A percentile compares a stretch with the other conserved stretches of the same genome.
Evolutionary conservation across 257 asterid species (phyloP).

Genomic region (Fraxinus cuspidata): DNA sequence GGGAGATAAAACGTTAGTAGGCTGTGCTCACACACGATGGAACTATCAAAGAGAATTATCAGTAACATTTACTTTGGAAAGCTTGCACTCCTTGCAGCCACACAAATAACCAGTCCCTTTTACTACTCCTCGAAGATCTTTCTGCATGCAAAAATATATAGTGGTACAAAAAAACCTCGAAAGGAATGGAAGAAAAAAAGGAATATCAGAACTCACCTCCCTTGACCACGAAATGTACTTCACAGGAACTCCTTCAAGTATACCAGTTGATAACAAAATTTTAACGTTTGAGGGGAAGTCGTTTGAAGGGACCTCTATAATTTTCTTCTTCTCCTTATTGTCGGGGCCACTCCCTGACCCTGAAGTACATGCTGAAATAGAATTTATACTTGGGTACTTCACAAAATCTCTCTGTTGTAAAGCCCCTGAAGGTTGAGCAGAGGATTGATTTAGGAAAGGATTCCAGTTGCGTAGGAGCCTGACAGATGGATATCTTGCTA

Average conservation of each 20-base stretch:
- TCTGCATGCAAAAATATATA: constrained; percentile 46
- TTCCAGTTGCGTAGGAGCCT: constrained; percentile 42
- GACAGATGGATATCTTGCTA: constrained; percentile 38
- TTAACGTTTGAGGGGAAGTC: constrained; percentile 76
- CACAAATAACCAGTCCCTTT: constrained; percentile 54
- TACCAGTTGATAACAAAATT: constrained; percentile 72
- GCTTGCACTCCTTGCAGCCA: constrained; percentile 37
- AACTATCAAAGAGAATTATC: neutral
- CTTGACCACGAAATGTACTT: constrained; percentile 87
- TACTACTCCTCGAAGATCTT: constrained; percentile 61
- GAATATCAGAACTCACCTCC: constrained; percentile 51
- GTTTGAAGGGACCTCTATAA: constrained; percentile 40
- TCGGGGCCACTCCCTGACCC: constrained; percentile 33
- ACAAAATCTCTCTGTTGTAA: constrained; percentile 30
- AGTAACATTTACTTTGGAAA: constrained; percentile 28
- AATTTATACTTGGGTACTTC: constrained; percentile 37
- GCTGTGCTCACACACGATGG: neutral
- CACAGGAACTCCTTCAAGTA: constrained; percentile 86
- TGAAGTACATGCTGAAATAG: constrained; percentile 32
- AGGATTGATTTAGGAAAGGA: constrained; percentile 43
- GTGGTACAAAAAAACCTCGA: neutral
- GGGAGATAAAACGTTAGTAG: neutral
- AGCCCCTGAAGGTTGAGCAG: constrained; percentile 37
- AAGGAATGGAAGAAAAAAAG: neutral
- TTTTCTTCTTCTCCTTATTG: constrained; percentile 48